Evolutionary conservation across 2,329 filamentous ascomycete species (phyloP).

Genomic region (Lizonia empirigonia): DNA sequence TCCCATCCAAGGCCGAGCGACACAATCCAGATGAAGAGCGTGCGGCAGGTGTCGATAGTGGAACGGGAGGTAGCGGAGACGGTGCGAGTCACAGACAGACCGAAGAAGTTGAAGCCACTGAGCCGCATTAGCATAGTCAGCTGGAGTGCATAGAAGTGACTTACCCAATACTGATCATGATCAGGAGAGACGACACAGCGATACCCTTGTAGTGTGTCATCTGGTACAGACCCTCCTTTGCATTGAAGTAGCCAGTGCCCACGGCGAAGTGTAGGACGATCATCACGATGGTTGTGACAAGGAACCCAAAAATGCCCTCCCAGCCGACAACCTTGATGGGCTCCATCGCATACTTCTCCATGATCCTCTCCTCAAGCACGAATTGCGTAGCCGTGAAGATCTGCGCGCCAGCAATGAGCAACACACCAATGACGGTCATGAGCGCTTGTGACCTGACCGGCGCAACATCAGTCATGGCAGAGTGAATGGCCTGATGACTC

Average conservation of each 20-base stretch:
- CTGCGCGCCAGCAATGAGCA: slow-evolving; percentile 91
- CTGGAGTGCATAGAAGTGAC: slow-evolving; percentile 37
- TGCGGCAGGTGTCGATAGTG: slow-evolving; percentile 96
- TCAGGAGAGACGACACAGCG: slow-evolving; percentile 77
- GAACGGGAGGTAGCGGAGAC: slow-evolving; percentile 93
- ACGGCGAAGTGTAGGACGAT: slow-evolving; percentile 76
- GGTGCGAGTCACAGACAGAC: slow-evolving; percentile 84
- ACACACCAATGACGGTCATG: slow-evolving; percentile 78
- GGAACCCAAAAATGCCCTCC: slow-evolving; percentile 92
- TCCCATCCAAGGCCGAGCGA: slow-evolving; percentile 95
- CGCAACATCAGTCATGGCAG: slow-evolving; percentile 33
- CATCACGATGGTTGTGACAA: slow-evolving; percentile 79
- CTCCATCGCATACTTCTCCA: slow-evolving; percentile 78
- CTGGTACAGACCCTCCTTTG: slow-evolving; percentile 81
- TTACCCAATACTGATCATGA: slow-evolving; percentile 98
- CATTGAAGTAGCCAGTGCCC: slow-evolving; percentile 88
- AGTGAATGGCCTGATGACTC: slow-evolving; percentile 30
- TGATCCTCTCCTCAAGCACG: slow-evolving; percentile 91
- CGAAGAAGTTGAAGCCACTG: slow-evolving; percentile 98
- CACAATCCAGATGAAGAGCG: slow-evolving; percentile 97
- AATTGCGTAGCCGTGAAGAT: slow-evolving; percentile 98
- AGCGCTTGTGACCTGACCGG: slow-evolving; percentile 59
- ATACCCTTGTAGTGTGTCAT: slow-evolving; percentile 75
- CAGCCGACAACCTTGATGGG: slow-evolving; percentile 92
- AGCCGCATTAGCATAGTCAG: slow-evolving; percentile 17